A percentile compares a stretch with the other conserved stretches of the same genome.
Conservation (phyloP, 768 basidiomycete genomes). For the Boletus eberwhitei region DNA sequence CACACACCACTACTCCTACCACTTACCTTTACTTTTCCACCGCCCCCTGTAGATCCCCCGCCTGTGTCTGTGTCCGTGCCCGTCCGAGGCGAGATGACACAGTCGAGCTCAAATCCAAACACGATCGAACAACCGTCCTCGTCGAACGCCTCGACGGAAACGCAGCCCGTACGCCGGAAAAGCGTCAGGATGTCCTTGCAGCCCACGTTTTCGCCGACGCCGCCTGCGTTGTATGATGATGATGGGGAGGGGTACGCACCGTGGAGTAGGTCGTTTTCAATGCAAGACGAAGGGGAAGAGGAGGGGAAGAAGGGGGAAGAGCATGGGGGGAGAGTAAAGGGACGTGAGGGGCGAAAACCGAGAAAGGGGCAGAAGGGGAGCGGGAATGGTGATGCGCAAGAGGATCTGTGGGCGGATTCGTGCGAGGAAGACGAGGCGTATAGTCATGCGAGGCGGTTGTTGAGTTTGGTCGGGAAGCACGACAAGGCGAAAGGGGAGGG, state of each 20-base stretch:
- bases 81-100: not conserved
- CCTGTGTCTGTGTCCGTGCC: not conserved
- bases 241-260: slow-evolving; percentile 26
- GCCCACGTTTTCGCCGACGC: slow-evolving; percentile 72
- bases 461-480: slow-evolving; percentile 43
- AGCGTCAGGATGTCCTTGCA: slow-evolving; percentile 76
- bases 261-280: slow-evolving; percentile 9
- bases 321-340: not conserved
- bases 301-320: not conserved
- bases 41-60: slow-evolving; percentile 13
- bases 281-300: slow-evolving; percentile 5
- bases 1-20: not conserved
- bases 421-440: slow-evolving; percentile 75
- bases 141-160: slow-evolving; percentile 16
- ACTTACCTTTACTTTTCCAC: slow-evolving; percentile 12
- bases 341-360: slow-evolving; percentile 5
- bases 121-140: not conserved
- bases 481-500: not conserved
- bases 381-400: not conserved
- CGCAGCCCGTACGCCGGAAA: slow-evolving; percentile 42
- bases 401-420: slow-evolving; percentile 68
- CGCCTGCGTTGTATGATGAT: slow-evolving; percentile 60
- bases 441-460: slow-evolving; percentile 49
- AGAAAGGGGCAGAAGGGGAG: not conserved
- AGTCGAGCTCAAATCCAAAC: not conserved